Evolutionary conservation across 148 eudicot species (phyloP), one percentile per base, ranked within the genome.

Genomic region (Pouteria glomerata): DNA sequence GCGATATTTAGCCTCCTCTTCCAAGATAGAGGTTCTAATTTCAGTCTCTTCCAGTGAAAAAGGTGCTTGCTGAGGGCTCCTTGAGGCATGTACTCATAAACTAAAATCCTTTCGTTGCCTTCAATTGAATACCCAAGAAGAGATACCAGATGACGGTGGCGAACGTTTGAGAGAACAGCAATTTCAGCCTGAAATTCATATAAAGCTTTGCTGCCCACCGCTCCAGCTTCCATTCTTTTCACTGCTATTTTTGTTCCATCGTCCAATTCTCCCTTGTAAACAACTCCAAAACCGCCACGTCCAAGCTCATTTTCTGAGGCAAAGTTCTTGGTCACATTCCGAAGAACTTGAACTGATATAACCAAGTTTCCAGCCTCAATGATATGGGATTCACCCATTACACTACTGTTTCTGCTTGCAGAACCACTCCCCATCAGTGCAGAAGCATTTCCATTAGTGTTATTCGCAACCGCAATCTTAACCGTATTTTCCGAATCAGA

Each of bases 241-340:
- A 96, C 99, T 8, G 97, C 99, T 63, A 96, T 90, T 59, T 84
- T 79, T 45, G 97, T 96, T 31, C 99, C 99, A 79, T 96, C 97
- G 18, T 92, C 99, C 61, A 96, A 66, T 76, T 90, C 95, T 53
- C 99, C 99, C 81, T 96, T 92, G 73, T 96, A 96, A 72, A 96
- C 99, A 10, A 92, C 96, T 35, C 99, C 99, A 72, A 96, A 96
- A 27, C 99, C 99, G 51, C 99, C 99, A 73, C 96, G 92, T 33
- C 99, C 99, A 3, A 96, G 84, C 84, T 90, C 99, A 51, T 96
- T 96, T 48, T 84, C 93, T 0, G 96, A 83, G 39, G 97, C 82
- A 57, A 96, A 96, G 47, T 96, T 87, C 21, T 96, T 88, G 45
- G 99, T 96, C 74, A 92, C 99, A 14, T 92, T 92, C 44, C 88